Conservation (phyloP, 192 early-diverging fungal species). For the Endogone sp. region DNA sequence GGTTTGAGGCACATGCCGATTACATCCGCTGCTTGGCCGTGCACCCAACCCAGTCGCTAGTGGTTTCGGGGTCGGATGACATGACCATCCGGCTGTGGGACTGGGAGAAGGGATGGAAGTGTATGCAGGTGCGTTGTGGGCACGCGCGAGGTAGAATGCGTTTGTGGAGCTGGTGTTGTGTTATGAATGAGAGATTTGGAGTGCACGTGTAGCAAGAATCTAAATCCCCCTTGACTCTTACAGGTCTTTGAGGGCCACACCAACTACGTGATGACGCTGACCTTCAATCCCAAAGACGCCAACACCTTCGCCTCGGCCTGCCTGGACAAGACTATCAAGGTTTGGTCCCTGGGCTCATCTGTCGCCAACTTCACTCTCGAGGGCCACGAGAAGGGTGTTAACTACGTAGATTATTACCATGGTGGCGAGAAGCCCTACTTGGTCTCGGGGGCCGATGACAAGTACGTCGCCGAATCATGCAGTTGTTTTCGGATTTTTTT, state of each 20-base stretch:
- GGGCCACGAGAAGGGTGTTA: constrained; percentile 97
- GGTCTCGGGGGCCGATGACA: constrained; percentile 93
- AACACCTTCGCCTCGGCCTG: constrained; percentile 99
- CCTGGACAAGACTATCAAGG: constrained; percentile 94
- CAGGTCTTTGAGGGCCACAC: constrained; percentile 96
- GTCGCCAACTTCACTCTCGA: constrained; percentile 96
- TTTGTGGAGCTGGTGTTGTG: background rate
- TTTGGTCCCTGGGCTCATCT: constrained; percentile 93
- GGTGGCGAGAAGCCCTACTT: constrained; percentile 98
- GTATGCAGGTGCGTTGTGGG: constrained; percentile 90
- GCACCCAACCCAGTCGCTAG: constrained; percentile 91
- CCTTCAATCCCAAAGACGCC: constrained; percentile 98
- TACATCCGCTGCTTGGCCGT: constrained; percentile 97
- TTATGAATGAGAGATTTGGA: background rate
- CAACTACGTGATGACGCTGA: constrained; percentile 96
- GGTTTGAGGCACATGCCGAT: constrained; percentile 95
- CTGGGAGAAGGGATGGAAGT: constrained; percentile 99
- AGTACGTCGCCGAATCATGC: constrained; percentile 32
- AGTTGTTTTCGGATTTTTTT: constrained; percentile 2
- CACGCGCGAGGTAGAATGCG: background rate
- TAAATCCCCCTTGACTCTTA: background rate
- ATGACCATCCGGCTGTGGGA: constrained; percentile 98
- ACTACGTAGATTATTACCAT: constrained; percentile 97
- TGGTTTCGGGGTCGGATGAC: constrained; percentile 95
- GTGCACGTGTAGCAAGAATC: too few relatives aligned